phyloP scores from a whole-genome alignment of 345 rosid species.

The Kandelia obovata region DNA sequence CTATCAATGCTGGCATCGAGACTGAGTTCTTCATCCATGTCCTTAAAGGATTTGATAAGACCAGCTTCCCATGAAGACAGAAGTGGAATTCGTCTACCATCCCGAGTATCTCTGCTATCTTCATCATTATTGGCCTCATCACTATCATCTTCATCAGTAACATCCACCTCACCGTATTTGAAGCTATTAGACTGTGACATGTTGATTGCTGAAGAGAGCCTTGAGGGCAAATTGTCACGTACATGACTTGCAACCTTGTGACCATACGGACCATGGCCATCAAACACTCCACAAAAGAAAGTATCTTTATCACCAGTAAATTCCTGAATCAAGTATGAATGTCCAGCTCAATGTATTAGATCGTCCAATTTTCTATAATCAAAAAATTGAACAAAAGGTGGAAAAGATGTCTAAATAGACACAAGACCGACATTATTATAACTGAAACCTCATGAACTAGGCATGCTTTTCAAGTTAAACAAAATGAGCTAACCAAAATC shows the following conservation, averaged over 20 bases:
- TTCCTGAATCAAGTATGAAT: constrained; percentile 38
- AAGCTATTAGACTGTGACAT: constrained; percentile 26
- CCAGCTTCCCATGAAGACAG: constrained; percentile 41
- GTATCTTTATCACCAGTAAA: constrained; percentile 65
- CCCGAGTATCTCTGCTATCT: not conserved
- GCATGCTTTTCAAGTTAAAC: no score
- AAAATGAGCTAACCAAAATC: no score
- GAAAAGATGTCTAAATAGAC: not conserved
- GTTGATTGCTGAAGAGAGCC: constrained; percentile 54
- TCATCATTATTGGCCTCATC: not conserved
- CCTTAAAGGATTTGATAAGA: constrained; percentile 47
- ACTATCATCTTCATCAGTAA: constrained; percentile 4
- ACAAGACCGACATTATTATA: not conserved
- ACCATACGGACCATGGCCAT: constrained; percentile 92
- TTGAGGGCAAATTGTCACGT: constrained; percentile 61
- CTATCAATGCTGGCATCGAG: constrained; percentile 57
- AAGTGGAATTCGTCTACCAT: not conserved
- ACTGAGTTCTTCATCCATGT: constrained; percentile 69
- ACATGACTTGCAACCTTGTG: constrained; percentile 69
- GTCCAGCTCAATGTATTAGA: constrained; percentile 8
- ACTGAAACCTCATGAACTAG: no score
- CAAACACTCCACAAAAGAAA: constrained; percentile 85
- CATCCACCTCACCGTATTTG: constrained; percentile 6
- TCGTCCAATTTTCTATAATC: not conserved
- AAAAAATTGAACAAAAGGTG: not conserved